phyloP scores from a whole-genome alignment of 169 alveolate genomes.

The Eimeria necatrix region DNA sequence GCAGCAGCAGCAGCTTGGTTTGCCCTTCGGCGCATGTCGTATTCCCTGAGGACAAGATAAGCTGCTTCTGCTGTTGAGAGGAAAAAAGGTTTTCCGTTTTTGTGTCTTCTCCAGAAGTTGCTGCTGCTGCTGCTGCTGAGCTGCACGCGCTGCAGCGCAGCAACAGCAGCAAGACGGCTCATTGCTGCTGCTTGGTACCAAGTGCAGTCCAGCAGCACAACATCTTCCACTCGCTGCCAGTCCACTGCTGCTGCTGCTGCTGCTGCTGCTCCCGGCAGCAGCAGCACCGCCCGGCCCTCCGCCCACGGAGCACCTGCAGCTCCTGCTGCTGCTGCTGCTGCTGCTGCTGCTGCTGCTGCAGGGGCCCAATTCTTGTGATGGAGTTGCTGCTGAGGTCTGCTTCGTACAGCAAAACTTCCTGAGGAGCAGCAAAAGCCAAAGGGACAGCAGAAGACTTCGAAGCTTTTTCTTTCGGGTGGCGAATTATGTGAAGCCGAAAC shows the following conservation, averaged over 20 bases:
- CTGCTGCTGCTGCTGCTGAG: not conserved
- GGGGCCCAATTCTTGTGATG: not conserved
- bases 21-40: not conserved
- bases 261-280: constrained; percentile 35
- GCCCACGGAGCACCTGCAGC: not conserved
- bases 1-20: not conserved
- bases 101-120: constrained; percentile 33
- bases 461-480: constrained; percentile 43
- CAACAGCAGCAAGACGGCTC: not conserved
- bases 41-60: not conserved
- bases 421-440: not conserved
- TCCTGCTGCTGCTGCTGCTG: not conserved
- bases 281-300: not conserved
- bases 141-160: not conserved
- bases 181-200: constrained; percentile 36
- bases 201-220: constrained; percentile 41
- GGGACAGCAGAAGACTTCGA: constrained; percentile 32
- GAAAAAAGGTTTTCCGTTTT: not conserved
- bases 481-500: not conserved
- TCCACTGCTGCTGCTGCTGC: not conserved
- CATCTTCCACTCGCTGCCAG: constrained; percentile 10
- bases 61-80: constrained; percentile 31
- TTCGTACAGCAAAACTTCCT: not conserved
- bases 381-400: not conserved
- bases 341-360: constrained; percentile 5